phyloP scores from a whole-genome alignment of 768 basidiomycete species.

The Tylopilus rubrobrunneus region DNA sequence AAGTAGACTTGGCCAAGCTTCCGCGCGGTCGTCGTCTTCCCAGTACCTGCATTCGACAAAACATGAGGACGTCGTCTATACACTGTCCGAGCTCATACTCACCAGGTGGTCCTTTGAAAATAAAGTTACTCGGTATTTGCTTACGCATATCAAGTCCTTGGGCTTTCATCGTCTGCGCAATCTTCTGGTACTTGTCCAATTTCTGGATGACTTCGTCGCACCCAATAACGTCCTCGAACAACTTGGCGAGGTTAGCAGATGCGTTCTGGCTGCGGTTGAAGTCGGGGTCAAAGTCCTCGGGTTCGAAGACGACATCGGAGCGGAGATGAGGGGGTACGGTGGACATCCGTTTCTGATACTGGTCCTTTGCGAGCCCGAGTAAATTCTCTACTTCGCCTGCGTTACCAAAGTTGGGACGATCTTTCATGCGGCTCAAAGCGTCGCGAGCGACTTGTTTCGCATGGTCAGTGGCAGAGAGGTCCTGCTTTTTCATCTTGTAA shows the following conservation, averaged over 20 bases:
- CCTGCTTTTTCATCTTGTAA: too few relatives aligned
- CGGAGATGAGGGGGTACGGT: too few relatives aligned
- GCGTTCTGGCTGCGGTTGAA: conserved; percentile 48
- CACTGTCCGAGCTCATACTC: conserved; percentile 4
- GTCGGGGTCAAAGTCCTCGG: conserved; percentile 60
- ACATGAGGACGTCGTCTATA: background rate
- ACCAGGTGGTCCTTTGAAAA: conserved; percentile 76
- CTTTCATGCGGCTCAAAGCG: too few relatives aligned
- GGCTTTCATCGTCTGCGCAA: conserved; percentile 40
- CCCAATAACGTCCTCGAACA: conserved; percentile 64
- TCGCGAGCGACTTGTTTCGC: too few relatives aligned
- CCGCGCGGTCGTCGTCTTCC: conserved; percentile 59
- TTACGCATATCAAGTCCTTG: conserved; percentile 42
- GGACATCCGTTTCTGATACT: too few relatives aligned
- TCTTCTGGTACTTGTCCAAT: conserved; percentile 49
- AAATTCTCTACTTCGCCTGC: too few relatives aligned
- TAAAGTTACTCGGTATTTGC: conserved; percentile 58
- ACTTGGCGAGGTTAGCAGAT: conserved; percentile 44
- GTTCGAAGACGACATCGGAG: too few relatives aligned
- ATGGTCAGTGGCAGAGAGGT: too few relatives aligned
- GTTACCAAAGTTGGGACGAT: too few relatives aligned
- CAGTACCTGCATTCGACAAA: conserved; percentile 43
- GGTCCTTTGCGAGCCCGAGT: too few relatives aligned
- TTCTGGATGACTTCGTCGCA: conserved; percentile 50
- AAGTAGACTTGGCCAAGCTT: conserved; percentile 62